phyloP scores from a whole-genome alignment of 2,329 filamentous ascomycete genomes.

The Thelonectria rubi region DNA sequence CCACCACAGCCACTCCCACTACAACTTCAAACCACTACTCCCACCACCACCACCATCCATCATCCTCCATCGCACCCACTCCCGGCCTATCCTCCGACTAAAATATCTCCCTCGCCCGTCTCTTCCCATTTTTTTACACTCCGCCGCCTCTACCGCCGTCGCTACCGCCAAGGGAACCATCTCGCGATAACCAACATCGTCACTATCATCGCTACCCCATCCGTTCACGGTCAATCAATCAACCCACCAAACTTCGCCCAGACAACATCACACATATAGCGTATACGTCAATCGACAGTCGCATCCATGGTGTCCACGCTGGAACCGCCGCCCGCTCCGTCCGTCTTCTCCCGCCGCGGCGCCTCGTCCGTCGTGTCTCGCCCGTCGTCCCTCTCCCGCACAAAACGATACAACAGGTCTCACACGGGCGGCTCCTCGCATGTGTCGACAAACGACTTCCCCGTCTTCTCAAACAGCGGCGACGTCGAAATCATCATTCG shows the following conservation, averaged over 20 bases:
- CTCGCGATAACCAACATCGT: neutral
- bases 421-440: constrained; percentile 77
- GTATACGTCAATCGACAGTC: constrained; percentile 1
- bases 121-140: constrained; percentile 3
- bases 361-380: constrained; percentile 68
- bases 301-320: constrained; percentile 70
- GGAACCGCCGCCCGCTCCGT: constrained; percentile 53
- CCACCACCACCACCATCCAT: constrained; percentile 28
- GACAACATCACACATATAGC: neutral
- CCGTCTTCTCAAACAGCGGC: constrained; percentile 87
- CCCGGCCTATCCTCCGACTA: neutral
- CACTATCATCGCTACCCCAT: neutral
- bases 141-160: constrained; percentile 11
- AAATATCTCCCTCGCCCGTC: constrained; percentile 3
- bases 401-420: constrained; percentile 81
- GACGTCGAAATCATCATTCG: constrained; percentile 90
- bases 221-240: neutral
- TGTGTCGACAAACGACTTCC: constrained; percentile 87
- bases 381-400: constrained; percentile 64
- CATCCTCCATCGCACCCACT: constrained; percentile 18
- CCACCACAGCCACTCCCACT: constrained; percentile 21
- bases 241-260: constrained; percentile 1
- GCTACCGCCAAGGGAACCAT: neutral
- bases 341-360: constrained; percentile 66
- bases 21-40: constrained; percentile 22